phyloP scores from a whole-genome alignment of 805 yeast genomes.

The Lachancea cidri region DNA sequence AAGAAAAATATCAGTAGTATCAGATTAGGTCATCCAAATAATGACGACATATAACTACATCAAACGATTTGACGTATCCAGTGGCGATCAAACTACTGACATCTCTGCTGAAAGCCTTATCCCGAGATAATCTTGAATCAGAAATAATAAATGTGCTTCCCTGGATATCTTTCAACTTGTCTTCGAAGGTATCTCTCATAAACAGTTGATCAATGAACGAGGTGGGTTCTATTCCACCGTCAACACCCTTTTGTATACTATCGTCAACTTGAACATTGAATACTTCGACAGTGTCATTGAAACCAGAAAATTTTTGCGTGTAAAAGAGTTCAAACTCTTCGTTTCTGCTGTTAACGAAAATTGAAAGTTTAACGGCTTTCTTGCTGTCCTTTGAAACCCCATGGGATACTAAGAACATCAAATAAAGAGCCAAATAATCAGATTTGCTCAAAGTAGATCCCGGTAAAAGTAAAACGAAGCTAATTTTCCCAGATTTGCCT shows the following conservation, averaged over 20 bases:
- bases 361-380: background rate
- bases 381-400: background rate
- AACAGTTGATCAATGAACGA: conserved; percentile 1
- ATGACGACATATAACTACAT: background rate
- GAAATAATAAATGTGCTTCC: conserved; percentile 1
- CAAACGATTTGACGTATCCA: background rate
- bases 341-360: conserved; percentile 1
- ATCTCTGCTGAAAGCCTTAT: background rate
- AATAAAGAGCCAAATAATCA: conserved; percentile 25
- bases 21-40: too few species aligned
- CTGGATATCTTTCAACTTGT: background rate
- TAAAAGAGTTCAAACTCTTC: background rate
- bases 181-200: background rate
- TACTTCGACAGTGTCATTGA: background rate
- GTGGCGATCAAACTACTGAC: background rate
- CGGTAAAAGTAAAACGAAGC: conserved; percentile 21
- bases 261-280: background rate
- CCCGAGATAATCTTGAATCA: background rate
- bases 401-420: conserved; percentile 25
- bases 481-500: conserved; percentile 20
- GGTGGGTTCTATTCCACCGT: background rate
- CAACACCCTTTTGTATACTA: background rate
- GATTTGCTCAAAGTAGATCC: conserved; percentile 25
- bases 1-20: too few species aligned
- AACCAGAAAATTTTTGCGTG: background rate